phyloP scores from a whole-genome alignment of 371 early-diverging fungal genomes.

The Mucor sp. region DNA sequence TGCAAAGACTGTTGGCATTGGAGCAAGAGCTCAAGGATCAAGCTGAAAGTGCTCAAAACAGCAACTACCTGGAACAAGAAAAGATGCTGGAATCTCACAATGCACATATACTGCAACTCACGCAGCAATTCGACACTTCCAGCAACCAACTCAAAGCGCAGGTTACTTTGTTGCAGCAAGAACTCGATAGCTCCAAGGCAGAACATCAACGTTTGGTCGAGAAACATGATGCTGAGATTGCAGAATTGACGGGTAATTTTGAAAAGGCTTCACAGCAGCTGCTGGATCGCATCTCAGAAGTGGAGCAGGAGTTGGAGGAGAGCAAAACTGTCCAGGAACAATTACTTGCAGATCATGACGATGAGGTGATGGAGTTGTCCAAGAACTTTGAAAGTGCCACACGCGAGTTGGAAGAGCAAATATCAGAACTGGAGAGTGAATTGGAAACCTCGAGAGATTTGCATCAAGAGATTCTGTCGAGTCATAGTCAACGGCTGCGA shows the following conservation, averaged over 20 bases:
- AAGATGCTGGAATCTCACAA: neutral
- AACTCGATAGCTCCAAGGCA: neutral
- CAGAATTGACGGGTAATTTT: neutral
- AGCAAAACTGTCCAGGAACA: neutral
- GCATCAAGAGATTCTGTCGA: neutral
- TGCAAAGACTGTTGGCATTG: slow-evolving; percentile 2
- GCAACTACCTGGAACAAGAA: neutral
- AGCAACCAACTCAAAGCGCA: neutral
- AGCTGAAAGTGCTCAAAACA: neutral
- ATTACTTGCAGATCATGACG: neutral
- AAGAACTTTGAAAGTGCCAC: slow-evolving; percentile 11
- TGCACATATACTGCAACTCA: neutral
- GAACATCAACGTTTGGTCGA: neutral
- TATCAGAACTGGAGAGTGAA: slow-evolving; percentile 2
- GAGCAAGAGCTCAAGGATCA: slow-evolving; percentile 1
- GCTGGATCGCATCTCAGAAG: neutral
- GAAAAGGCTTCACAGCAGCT: neutral
- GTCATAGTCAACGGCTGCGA: neutral
- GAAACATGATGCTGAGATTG: neutral
- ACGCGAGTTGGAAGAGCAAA: slow-evolving; percentile 21
- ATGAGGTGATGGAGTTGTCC: slow-evolving; percentile 9
- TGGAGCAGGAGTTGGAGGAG: neutral
- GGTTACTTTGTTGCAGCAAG: neutral
- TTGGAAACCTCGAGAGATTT: neutral
- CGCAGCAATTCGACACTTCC: neutral